Base-by-base conservation (phyloP, 75 land plant genomes). In the Picea glauca region DNA sequence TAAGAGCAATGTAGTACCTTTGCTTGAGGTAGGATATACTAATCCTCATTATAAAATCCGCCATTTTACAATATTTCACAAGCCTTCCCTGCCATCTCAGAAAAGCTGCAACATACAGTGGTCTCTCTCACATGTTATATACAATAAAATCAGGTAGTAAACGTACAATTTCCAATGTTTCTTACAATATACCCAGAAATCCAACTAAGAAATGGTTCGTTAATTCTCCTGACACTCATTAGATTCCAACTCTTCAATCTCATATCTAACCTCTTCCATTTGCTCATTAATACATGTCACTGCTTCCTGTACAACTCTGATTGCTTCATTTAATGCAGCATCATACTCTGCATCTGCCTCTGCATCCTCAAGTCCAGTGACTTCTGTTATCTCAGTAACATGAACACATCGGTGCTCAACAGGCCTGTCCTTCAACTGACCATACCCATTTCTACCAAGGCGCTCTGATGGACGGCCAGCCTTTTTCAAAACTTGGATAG, bases 381-480 rank as follows among this genome's bases (percentile, higher is more conserved):
- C 91, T 72, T 87, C 94, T 21, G 91, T 90, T 40, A 90, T 88
- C 82, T 96, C 96, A 20, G 80, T 87, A 32, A 90, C 83, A 79
- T 93, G 94, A 38, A 84, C 62, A 57, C 95, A 89, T 43, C 83
- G 82, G 21, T 92, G 94, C 74, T 83, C 78, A 26, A 76, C 59
- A 62, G 86, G 79, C 33, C 72, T 80, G 18, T 64, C 81, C 30
- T 68, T 54, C 58, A 87, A 89, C 62, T 54, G 76, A 76, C 92
- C 90, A n/a, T 82, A 76, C n/a, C 82, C 89, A 77, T 93, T 93
- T 77, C 79, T 89, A 46, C 85, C 85, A 18, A 85, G 78, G 4
- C 98, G 91, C 59, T 96, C 94, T 58, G 98, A 96, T 23, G 98
- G 98, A 5, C 94, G 84, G 21, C 96, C 96, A 17, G 94, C 96